Percentiles rank a stretch among this genome's conserved stretches.
Conservation (phyloP, 1,284 basidiomycete genomes). For the Ustilago trichophora region DNA sequence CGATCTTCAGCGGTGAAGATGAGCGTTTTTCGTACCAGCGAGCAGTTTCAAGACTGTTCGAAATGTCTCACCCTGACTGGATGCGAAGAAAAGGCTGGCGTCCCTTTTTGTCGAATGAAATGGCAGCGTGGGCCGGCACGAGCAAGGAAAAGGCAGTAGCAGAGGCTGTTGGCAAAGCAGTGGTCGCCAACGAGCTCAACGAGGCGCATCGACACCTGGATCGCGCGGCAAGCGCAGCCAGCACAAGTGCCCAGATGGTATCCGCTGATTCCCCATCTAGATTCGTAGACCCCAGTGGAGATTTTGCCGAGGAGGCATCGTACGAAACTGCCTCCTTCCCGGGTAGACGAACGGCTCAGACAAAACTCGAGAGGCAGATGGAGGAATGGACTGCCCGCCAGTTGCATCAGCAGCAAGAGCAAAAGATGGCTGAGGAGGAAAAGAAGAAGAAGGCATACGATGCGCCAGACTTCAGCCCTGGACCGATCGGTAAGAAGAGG, state of each 20-base stretch:
- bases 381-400: slow-evolving; percentile 2
- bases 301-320: slow-evolving; percentile 45
- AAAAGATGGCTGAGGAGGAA: not conserved
- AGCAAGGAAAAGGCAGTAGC: slow-evolving; percentile 8
- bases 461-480: slow-evolving; percentile 22
- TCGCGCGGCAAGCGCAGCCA: slow-evolving; percentile 13
- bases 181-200: slow-evolving; percentile 22
- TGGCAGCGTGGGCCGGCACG: slow-evolving; percentile 41
- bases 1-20: slow-evolving; percentile 76
- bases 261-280: slow-evolving; percentile 6
- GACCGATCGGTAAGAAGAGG: slow-evolving; percentile 31
- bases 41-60: slow-evolving; percentile 74
- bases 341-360: slow-evolving; percentile 15
- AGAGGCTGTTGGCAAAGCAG: slow-evolving; percentile 10
- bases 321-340: slow-evolving; percentile 44
- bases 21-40: slow-evolving; percentile 77
- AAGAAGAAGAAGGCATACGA: slow-evolving; percentile 1
- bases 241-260: not conserved
- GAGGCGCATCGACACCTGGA: slow-evolving; percentile 15
- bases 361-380: slow-evolving; percentile 21
- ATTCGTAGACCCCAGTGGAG: slow-evolving; percentile 28
- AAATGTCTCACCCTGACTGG: slow-evolving; percentile 70
- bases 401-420: not conserved
- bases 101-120: slow-evolving; percentile 45
- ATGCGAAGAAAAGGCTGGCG: slow-evolving; percentile 45